Evolutionary conservation across 2,329 filamentous ascomycete genomes (phyloP).

Genomic region (Monilinia aucupariae): DNA sequence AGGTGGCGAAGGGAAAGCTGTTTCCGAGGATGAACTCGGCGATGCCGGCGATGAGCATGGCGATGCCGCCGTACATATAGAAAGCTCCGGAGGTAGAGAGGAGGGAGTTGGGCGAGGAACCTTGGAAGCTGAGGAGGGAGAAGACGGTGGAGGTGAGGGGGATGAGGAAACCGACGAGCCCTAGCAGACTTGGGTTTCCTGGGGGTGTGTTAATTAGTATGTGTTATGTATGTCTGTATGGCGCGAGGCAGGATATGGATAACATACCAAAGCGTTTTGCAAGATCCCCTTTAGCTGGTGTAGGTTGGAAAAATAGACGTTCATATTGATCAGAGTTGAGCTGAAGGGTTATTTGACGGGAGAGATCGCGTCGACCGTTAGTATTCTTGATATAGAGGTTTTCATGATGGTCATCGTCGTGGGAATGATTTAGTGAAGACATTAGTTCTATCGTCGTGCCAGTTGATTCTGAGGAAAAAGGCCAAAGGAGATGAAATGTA

Average conservation of each 20-base stretch:
- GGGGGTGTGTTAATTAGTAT: no score
- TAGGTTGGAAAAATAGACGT: constrained; percentile 22
- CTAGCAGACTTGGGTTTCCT: constrained; percentile 12
- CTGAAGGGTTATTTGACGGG: constrained; percentile 15
- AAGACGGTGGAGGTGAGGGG: constrained; percentile 17
- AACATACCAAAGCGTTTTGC: constrained; percentile 20
- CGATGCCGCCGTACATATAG: constrained; percentile 20
- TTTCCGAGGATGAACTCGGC: constrained; percentile 23
- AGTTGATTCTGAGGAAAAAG: no score
- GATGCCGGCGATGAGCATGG: constrained; percentile 21
- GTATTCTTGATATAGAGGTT: background rate
- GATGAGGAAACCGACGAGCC: constrained; percentile 19
- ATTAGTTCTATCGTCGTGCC: no score
- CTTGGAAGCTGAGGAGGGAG: constrained; percentile 20
- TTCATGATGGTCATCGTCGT: background rate
- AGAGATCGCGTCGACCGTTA: background rate
- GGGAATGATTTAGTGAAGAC: background rate
- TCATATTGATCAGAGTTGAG: constrained; percentile 21
- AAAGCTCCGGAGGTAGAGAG: constrained; percentile 11
- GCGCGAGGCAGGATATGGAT: no score
- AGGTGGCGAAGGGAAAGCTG: constrained; percentile 20
- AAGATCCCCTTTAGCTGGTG: constrained; percentile 19
- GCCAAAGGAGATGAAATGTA: no score
- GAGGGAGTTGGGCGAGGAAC: constrained; percentile 13
- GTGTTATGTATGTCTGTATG: background rate